Conservation (phyloP, 768 basidiomycete genomes). For the Hypsizygus marmoreus region DNA sequence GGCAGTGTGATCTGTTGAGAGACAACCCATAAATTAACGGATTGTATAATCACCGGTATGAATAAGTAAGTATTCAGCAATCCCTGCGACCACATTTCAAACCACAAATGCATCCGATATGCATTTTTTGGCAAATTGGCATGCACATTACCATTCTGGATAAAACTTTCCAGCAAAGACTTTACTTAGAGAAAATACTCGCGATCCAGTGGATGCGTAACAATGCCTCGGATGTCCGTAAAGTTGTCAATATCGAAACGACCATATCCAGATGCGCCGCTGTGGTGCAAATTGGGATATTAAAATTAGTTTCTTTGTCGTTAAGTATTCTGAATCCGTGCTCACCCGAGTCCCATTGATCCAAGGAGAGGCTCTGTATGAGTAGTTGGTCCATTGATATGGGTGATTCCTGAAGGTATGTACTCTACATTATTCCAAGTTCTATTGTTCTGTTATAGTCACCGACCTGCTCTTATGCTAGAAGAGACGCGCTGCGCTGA, state of each 20-base stretch:
- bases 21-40: too few relatives aligned
- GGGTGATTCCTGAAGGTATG: slow-evolving; percentile 41
- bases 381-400: slow-evolving; percentile 57
- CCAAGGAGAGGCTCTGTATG: slow-evolving; percentile 43
- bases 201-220: slow-evolving; percentile 40
- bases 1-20: too few relatives aligned
- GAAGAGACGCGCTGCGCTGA: slow-evolving; percentile 46
- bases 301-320: too few relatives aligned
- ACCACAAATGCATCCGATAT: too few relatives aligned
- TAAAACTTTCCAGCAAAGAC: slow-evolving; percentile 7
- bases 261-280: slow-evolving; percentile 52
- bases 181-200: slow-evolving; percentile 18
- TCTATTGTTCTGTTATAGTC: neutral
- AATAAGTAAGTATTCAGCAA: too few relatives aligned
- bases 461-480: slow-evolving; percentile 48
- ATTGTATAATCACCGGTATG: too few relatives aligned
- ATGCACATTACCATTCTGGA: too few relatives aligned
- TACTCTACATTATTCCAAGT: neutral
- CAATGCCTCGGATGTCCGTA: slow-evolving; percentile 45
- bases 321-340: slow-evolving; percentile 2
- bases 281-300: too few relatives aligned
- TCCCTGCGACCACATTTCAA: too few relatives aligned
- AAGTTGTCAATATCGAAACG: slow-evolving; percentile 53
- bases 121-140: too few relatives aligned
- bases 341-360: slow-evolving; percentile 49